These are phyloP conservation scores for Lachancea sp. DNA, from an alignment of 805 yeast species.

Conservation along the genomic window DNA sequence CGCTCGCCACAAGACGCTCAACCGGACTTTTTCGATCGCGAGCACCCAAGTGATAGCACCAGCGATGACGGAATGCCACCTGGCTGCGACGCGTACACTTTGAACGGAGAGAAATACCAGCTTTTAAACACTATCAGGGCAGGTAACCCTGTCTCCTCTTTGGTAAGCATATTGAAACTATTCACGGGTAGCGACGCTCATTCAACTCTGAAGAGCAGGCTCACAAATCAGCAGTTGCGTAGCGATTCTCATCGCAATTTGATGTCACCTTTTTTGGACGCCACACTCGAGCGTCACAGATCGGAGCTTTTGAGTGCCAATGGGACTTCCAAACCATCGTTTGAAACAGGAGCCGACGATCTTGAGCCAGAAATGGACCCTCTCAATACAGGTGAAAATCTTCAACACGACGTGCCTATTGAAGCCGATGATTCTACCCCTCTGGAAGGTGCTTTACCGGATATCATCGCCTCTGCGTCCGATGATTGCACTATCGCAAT, in stretches of 20 bases:
- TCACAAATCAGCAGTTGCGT: neutral
- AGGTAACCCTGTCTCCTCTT: constrained; percentile 80
- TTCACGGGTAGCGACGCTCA: constrained; percentile 44
- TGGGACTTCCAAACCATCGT: neutral
- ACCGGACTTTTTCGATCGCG: neutral
- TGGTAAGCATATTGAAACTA: constrained; percentile 71
- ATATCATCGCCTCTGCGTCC: constrained; percentile 68
- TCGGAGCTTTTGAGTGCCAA: neutral
- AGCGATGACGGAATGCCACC: constrained; percentile 30
- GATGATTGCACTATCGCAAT: constrained; percentile 80
- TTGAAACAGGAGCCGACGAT: neutral
- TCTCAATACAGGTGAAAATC: neutral
- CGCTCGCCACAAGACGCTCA: constrained; percentile 10
- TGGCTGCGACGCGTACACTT: constrained; percentile 32
- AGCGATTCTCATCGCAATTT: constrained; percentile 1
- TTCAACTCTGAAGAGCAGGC: neutral
- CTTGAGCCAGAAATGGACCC: constrained; percentile 1
- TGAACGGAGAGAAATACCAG: constrained; percentile 61
- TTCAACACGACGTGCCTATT: neutral
- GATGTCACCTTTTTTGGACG: constrained; percentile 8
- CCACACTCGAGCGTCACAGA: constrained; percentile 5
- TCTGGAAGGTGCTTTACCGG: constrained; percentile 19
- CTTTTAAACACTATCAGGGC: constrained; percentile 71
- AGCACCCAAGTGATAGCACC: constrained; percentile 9
- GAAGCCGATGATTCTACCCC: neutral